Percentiles rank a stretch among this genome's conserved stretches.
Conservation (phyloP, 2,329 filamentous ascomycete genomes). For the Dothiorella sarmentorum region DNA sequence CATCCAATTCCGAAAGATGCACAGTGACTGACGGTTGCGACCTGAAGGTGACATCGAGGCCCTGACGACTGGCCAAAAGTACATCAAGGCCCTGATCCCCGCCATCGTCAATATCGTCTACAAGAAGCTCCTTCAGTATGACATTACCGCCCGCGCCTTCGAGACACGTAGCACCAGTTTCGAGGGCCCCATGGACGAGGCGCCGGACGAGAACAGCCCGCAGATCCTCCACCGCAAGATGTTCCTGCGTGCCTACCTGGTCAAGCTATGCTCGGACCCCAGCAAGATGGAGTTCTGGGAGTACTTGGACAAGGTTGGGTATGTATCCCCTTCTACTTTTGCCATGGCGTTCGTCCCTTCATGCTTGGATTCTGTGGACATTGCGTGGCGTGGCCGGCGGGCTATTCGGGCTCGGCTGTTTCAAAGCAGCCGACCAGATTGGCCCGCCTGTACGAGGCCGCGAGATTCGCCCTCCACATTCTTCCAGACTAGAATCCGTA, state of each 20-base stretch:
- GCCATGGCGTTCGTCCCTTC: too few relatives aligned
- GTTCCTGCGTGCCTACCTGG: slow-evolving; percentile 72
- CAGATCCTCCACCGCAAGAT: slow-evolving; percentile 76
- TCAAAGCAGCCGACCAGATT: not conserved
- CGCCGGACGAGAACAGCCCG: slow-evolving; percentile 64
- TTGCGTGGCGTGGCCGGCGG: not conserved
- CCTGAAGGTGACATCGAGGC: slow-evolving; percentile 66
- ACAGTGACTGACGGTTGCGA: slow-evolving; percentile 1
- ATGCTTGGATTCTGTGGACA: not conserved
- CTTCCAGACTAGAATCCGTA: not conserved
- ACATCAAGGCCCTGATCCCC: slow-evolving; percentile 78
- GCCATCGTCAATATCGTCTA: slow-evolving; percentile 83
- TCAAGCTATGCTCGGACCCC: slow-evolving; percentile 70
- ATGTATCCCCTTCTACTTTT: slow-evolving; percentile 28
- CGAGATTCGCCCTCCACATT: not conserved
- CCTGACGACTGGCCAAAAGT: slow-evolving; percentile 65
- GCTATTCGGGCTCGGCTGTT: not conserved
- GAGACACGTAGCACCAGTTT: slow-evolving; percentile 58
- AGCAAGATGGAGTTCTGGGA: slow-evolving; percentile 76
- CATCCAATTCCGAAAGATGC: not conserved
- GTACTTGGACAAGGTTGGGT: slow-evolving; percentile 80
- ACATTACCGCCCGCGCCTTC: slow-evolving; percentile 78
- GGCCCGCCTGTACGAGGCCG: not conserved
- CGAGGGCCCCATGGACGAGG: slow-evolving; percentile 63
- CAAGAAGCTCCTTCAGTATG: slow-evolving; percentile 74